A percentile compares a stretch with the other conserved stretches of the same genome.
Conservation (phyloP, 768 basidiomycete species). For the Coprinopsis cinerea region DNA sequence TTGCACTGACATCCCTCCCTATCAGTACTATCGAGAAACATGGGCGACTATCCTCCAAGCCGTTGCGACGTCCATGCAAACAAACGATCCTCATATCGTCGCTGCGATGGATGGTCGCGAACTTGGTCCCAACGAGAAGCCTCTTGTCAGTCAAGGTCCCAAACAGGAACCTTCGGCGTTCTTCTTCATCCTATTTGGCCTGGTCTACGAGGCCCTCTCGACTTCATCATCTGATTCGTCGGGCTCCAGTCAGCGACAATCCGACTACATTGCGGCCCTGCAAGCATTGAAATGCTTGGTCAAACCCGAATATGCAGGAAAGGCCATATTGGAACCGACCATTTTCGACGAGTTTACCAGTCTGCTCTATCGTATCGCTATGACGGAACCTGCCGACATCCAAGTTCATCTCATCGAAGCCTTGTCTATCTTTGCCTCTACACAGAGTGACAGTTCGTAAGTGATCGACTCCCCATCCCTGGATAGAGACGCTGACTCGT, state of each 20-base stretch:
- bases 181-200: slow-evolving; percentile 88
- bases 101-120: slow-evolving; percentile 81
- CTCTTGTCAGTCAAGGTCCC: slow-evolving; percentile 20
- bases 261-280: slow-evolving; percentile 55
- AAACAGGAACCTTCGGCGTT: slow-evolving; percentile 66
- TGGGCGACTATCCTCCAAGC: slow-evolving; percentile 85
- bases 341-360: slow-evolving; percentile 89
- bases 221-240: slow-evolving; percentile 58
- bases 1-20: no score
- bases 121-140: slow-evolving; percentile 18
- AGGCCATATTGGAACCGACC: slow-evolving; percentile 70
- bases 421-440: slow-evolving; percentile 50
- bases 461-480: slow-evolving; percentile 1
- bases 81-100: slow-evolving; percentile 57
- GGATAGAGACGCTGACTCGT: neutral
- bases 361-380: slow-evolving; percentile 82
- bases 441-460: slow-evolving; percentile 24
- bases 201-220: slow-evolving; percentile 86
- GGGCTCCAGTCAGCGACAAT: slow-evolving; percentile 33
- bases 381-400: slow-evolving; percentile 73
- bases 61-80: slow-evolving; percentile 73
- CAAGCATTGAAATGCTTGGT: slow-evolving; percentile 80
- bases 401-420: slow-evolving; percentile 71
- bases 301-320: slow-evolving; percentile 72
- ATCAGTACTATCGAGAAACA: slow-evolving; percentile 82